Evolutionary conservation across 2,329 filamentous ascomycete species (phyloP).

Genomic region (Clarireedia paspali): DNA sequence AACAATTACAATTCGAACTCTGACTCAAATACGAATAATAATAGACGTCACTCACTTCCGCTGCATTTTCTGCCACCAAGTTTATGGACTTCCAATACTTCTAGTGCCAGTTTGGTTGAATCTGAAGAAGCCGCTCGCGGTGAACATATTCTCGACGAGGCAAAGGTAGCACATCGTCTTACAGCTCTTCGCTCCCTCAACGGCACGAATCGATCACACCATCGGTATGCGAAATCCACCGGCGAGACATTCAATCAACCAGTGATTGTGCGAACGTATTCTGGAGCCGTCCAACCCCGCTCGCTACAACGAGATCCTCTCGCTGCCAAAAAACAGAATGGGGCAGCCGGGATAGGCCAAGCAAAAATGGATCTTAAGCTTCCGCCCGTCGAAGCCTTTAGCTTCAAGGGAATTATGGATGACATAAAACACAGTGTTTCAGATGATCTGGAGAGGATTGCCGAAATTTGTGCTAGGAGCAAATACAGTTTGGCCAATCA

Average conservation of each 20-base stretch:
- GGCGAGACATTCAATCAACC: slow-evolving; percentile 56
- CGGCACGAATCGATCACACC: slow-evolving; percentile 28
- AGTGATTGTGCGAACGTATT: slow-evolving; percentile 59
- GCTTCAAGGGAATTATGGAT: slow-evolving; percentile 56
- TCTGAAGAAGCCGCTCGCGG: slow-evolving; percentile 29
- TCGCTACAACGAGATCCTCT: slow-evolving; percentile 24
- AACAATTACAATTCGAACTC: background rate
- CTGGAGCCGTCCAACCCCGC: slow-evolving; percentile 36
- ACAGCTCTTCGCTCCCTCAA: slow-evolving; percentile 53
- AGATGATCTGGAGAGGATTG: slow-evolving; percentile 55
- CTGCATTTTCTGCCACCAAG: slow-evolving; percentile 26
- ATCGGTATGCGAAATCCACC: slow-evolving; percentile 48
- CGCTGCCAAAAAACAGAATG: slow-evolving; percentile 24
- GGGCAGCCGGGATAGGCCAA: slow-evolving; percentile 15
- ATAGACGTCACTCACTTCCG: slow-evolving; percentile 26
- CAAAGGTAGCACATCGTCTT: slow-evolving; percentile 48
- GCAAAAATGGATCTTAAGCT: slow-evolving; percentile 36
- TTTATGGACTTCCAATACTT: slow-evolving; percentile 28
- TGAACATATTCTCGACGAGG: slow-evolving; percentile 40
- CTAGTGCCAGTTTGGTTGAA: slow-evolving; percentile 27
- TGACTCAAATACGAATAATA: background rate
- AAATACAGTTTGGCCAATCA: slow-evolving; percentile 59
- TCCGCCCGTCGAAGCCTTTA: slow-evolving; percentile 55
- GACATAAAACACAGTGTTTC: slow-evolving; percentile 43
- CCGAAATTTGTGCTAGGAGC: slow-evolving; percentile 58